Percentiles rank a stretch among this genome's conserved stretches.
Evolutionary conservation across 2,329 filamentous ascomycete species (phyloP).

Genomic region (Colletotrichum sp.): DNA sequence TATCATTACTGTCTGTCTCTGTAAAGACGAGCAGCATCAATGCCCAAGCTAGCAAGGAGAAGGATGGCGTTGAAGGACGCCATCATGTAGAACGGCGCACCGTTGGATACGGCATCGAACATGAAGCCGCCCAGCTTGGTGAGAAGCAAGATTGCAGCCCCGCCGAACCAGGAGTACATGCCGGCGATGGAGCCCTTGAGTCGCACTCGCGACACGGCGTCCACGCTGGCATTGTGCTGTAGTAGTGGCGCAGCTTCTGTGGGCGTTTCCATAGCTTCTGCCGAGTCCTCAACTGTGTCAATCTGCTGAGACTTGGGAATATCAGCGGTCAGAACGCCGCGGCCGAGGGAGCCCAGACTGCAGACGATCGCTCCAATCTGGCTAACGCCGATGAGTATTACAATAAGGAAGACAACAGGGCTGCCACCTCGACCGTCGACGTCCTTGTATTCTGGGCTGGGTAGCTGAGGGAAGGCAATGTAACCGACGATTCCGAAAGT

Average conservation of each 20-base stretch:
- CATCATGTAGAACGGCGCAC: conserved; percentile 94
- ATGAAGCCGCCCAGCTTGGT: conserved; percentile 89
- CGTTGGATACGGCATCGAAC: conserved; percentile 77
- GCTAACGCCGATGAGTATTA: conserved; percentile 83
- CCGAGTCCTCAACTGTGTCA: conserved; percentile 25
- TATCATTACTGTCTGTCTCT: conserved; percentile 10
- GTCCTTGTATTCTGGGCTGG: conserved; percentile 75
- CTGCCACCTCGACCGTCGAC: conserved; percentile 70
- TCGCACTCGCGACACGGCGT: conserved; percentile 52
- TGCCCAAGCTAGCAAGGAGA: conserved; percentile 58
- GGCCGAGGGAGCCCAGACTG: conserved; percentile 85
- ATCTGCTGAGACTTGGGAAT: conserved; percentile 33
- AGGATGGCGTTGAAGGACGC: conserved; percentile 82
- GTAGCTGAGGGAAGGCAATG: conserved; percentile 73
- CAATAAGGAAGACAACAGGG: conserved; percentile 74
- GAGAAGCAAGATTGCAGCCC: conserved; percentile 85
- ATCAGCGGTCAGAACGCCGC: conserved; percentile 71
- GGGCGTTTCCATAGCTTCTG: conserved; percentile 35
- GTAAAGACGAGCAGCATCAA: conserved; percentile 52
- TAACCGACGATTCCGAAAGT: conserved; percentile 81
- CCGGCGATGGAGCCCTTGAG: conserved; percentile 95
- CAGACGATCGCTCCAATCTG: conserved; percentile 98
- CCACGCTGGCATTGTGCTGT: conserved; percentile 24
- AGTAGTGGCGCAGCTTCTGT: conserved; percentile 48
- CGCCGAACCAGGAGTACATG: conserved; percentile 90